These are phyloP conservation scores for Rhytidhysteron rufulum DNA, from an alignment of 2,329 filamentous ascomycete genomes.

Conservation along the genomic window DNA sequence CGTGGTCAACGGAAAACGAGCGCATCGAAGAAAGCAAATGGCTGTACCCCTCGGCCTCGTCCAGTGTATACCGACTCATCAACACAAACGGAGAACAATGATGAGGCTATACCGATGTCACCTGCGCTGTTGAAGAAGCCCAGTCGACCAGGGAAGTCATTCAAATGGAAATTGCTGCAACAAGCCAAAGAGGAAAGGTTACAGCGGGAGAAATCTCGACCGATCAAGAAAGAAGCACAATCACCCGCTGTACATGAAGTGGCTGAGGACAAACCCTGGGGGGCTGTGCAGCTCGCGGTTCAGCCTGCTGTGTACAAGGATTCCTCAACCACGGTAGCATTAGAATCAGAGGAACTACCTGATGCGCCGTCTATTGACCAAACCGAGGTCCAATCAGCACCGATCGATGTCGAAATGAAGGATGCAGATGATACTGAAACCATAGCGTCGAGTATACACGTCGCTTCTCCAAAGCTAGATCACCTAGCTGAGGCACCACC, in stretches of 20 bases:
- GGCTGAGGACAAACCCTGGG: constrained; percentile 24
- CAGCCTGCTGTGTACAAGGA: background rate
- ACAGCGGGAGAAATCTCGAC: constrained; percentile 32
- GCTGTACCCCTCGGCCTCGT: constrained; percentile 15
- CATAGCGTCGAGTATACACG: constrained; percentile 10
- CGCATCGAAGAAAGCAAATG: constrained; percentile 41
- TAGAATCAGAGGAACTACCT: too few species aligned
- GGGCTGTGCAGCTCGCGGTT: background rate
- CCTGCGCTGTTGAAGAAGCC: constrained; percentile 10
- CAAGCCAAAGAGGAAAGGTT: constrained; percentile 35
- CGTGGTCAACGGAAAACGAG: constrained; percentile 37
- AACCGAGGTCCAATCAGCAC: background rate
- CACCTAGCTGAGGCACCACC: constrained; percentile 26
- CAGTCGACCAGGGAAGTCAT: constrained; percentile 29
- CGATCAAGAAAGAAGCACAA: constrained; percentile 29
- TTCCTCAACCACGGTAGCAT: background rate
- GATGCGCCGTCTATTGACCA: too few species aligned
- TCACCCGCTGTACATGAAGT: constrained; percentile 32
- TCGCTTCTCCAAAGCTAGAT: constrained; percentile 20
- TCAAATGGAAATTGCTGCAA: constrained; percentile 34
- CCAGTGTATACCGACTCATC: constrained; percentile 30
- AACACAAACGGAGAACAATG: constrained; percentile 28
- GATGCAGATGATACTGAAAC: constrained; percentile 27
- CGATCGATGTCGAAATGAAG: constrained; percentile 46
- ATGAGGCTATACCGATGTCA: constrained; percentile 8